Base-by-base conservation (phyloP, 306 rosid species). In the Sicyos baderoa region DNA sequence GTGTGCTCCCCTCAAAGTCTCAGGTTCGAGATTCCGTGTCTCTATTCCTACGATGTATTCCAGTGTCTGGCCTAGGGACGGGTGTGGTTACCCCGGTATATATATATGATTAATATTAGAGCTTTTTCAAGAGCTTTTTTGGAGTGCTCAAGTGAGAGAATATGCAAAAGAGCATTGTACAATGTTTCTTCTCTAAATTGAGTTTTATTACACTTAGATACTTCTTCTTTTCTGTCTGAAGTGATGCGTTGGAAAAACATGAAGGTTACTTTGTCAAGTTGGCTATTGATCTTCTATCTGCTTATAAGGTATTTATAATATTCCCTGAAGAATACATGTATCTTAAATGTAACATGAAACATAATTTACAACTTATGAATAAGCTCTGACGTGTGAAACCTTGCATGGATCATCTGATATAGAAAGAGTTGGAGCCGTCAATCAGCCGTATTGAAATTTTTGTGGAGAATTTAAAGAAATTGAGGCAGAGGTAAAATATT, bases 361-460 rank as follows among this genome's bases (percentile, higher is more conserved):
- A 22, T 42, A 63, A 42, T 19, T 27, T 47, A 7, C 22, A 25
- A 25, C 3, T 25, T 25, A 25, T 25, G 29, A 25, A 25, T 25
- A 25, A 25, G 29, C 29, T 25, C 29, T 25, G 29, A 22, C 27
- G 54, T 67, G 25, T 15, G 72, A 25, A 67, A 67, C 57, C 57
- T 78, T 75, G 58, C 73, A 67, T 65, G 65, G 76, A 42, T 48
- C 42, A 23, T 16, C 21, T 68, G 59, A 13, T 48, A 83, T 97
- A 94, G 99, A 84, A 84, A 82, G 96, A 90, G 87, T 80, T 94
- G 83, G 96, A 77, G 68, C 97, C 97, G 63, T 88, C 85, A 40
- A 70, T 94, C 79, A 70, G 63, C 75, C 86, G 78, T 74, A 86
- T 94, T 32, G 83, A 70, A 59, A 86, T 82, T 69, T 90, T 84